Evolutionary conservation across 495 filamentous ascomycete species (phyloP).

Genomic region (Trichoderma orchidacearum): DNA sequence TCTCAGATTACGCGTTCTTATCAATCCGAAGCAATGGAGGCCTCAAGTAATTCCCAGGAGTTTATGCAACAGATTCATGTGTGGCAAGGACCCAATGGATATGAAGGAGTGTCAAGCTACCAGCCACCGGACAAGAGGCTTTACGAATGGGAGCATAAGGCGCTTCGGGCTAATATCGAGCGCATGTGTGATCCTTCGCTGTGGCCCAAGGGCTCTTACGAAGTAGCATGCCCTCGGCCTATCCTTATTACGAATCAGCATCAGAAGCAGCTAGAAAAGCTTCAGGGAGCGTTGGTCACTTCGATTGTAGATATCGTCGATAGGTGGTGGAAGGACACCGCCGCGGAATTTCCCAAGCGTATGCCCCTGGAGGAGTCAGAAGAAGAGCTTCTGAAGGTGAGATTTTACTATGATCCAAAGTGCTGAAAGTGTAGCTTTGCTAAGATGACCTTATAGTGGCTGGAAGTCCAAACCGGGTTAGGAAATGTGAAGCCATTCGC

Average conservation of each 20-base stretch:
- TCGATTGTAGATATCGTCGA: constrained; percentile 25
- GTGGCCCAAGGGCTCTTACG: not conserved
- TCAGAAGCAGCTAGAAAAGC: constrained; percentile 7
- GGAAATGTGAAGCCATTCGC: too few relatives aligned
- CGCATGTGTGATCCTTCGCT: not conserved
- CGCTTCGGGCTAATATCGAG: not conserved
- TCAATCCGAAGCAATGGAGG: too few relatives aligned
- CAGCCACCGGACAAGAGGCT: not conserved
- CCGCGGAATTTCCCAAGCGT: constrained; percentile 17
- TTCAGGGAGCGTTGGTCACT: constrained; percentile 13
- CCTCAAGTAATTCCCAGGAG: too few relatives aligned
- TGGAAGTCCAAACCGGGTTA: too few relatives aligned
- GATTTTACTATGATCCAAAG: too few relatives aligned
- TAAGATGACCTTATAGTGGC: too few relatives aligned
- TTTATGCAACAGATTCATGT: not conserved
- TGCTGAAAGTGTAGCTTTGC: too few relatives aligned
- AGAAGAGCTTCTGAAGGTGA: constrained; percentile 16
- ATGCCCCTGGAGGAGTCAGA: constrained; percentile 25
- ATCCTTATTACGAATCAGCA: not conserved
- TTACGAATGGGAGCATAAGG: not conserved
- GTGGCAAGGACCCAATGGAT: not conserved
- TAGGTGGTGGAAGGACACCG: constrained; percentile 25
- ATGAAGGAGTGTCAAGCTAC: not conserved
- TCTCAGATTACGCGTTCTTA: too few relatives aligned
- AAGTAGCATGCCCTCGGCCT: not conserved